Percentiles rank a stretch among this genome's conserved stretches.
Evolutionary conservation across 257 asterid species (phyloP).

Genomic region (Solanum bulbocastanum): DNA sequence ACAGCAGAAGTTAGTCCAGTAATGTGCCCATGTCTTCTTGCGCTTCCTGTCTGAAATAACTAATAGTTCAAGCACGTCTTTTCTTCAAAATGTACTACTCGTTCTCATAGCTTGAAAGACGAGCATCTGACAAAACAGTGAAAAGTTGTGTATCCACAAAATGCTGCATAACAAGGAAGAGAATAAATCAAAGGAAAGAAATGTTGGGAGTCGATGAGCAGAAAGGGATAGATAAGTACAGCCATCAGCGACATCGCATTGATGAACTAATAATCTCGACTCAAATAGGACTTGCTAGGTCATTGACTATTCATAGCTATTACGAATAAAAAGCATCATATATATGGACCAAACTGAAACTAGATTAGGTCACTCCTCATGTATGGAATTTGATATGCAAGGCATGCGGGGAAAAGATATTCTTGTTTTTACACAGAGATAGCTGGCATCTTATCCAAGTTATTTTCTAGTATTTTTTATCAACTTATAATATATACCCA

Average conservation of each 20-base stretch:
- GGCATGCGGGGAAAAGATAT: not conserved
- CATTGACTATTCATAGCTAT: not conserved
- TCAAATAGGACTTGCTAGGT: not conserved
- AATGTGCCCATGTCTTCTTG: not conserved
- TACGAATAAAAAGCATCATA: not conserved
- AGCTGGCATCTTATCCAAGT: not conserved
- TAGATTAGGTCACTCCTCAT: not conserved
- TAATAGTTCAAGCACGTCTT: not conserved
- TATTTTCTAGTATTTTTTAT: not conserved
- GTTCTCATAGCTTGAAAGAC: slow-evolving; percentile 51
- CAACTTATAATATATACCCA: not conserved
- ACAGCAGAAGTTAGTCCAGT: not conserved
- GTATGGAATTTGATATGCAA: not conserved
- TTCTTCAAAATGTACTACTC: not conserved
- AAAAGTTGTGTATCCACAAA: slow-evolving; percentile 82
- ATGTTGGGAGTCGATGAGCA: not conserved
- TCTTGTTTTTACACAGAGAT: not conserved
- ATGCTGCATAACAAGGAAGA: slow-evolving; percentile 39
- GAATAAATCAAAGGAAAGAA: not conserved
- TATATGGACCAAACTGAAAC: not conserved
- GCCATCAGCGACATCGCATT: not conserved
- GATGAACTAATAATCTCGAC: not conserved
- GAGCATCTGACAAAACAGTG: slow-evolving; percentile 59
- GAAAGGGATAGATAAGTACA: not conserved
- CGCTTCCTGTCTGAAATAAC: not conserved